These are phyloP conservation scores for Trypanosoma platydactyli DNA, from an alignment of 208 protist species.

Conservation along the genomic window DNA sequence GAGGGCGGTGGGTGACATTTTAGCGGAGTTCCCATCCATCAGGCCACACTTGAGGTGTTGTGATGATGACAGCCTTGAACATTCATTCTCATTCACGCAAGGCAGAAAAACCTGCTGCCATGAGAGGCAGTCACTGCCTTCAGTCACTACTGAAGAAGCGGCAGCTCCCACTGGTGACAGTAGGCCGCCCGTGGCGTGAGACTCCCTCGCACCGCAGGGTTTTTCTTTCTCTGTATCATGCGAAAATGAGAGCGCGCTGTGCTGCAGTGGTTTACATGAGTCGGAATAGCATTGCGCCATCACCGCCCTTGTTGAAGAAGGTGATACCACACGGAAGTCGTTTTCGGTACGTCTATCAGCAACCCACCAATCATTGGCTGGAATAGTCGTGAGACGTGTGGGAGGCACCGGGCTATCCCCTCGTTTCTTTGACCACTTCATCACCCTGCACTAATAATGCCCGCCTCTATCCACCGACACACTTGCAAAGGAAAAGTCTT, in stretches of 20 bases:
- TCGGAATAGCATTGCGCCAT: neutral
- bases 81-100: neutral
- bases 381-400: neutral
- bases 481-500: too few relatives aligned
- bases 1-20: neutral
- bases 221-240: neutral
- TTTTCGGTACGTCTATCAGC: too few relatives aligned
- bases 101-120: neutral
- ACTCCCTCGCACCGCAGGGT: neutral
- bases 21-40: neutral
- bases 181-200: neutral
- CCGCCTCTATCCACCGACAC: too few relatives aligned
- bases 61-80: neutral
- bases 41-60: neutral
- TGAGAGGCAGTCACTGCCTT: neutral
- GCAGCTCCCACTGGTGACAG: neutral
- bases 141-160: neutral
- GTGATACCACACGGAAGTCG: neutral
- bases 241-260: slow-evolving; percentile 11
- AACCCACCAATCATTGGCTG: neutral
- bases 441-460: neutral
- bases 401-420: neutral
- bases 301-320: neutral
- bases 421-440: neutral
- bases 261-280: neutral